Evolutionary conservation across 2,329 filamentous ascomycete species (phyloP).

Genomic region (Cladosporium sp.): DNA sequence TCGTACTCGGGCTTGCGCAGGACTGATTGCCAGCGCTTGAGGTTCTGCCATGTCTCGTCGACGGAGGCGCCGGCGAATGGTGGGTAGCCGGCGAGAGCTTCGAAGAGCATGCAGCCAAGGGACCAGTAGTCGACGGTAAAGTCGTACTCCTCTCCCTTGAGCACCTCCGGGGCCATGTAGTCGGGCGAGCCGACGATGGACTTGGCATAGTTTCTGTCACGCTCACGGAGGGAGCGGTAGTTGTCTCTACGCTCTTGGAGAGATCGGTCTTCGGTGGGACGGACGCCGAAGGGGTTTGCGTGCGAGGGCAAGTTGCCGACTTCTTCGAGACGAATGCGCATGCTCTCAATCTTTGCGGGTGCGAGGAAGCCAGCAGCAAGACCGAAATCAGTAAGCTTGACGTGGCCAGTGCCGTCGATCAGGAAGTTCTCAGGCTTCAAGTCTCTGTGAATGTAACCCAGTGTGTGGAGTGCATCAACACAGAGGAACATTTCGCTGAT

Average conservation of each 20-base stretch:
- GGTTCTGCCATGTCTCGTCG: conserved; percentile 97
- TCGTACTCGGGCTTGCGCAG: conserved; percentile 95
- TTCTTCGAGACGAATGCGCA: conserved; percentile 92
- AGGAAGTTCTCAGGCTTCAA: conserved; percentile 98
- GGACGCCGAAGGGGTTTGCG: conserved; percentile 75
- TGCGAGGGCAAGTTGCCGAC: conserved; percentile 68
- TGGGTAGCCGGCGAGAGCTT: conserved; percentile 92
- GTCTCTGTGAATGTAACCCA: conserved; percentile 97
- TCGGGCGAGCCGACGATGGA: conserved; percentile 97
- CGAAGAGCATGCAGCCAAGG: conserved; percentile 97
- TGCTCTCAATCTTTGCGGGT: conserved; percentile 94
- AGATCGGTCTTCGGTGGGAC: conserved; percentile 88
- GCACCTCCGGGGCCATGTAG: conserved; percentile 98
- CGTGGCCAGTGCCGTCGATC: conserved; percentile 91
- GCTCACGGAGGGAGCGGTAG: conserved; percentile 87
- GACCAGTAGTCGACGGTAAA: conserved; percentile 99
- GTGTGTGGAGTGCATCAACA: conserved; percentile 86
- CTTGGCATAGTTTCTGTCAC: conserved; percentile 96
- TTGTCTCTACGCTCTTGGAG: conserved; percentile 89
- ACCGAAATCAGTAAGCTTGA: conserved; percentile 97
- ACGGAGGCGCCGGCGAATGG: conserved; percentile 92
- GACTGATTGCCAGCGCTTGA: conserved; percentile 97
- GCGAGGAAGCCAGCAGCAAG: conserved; percentile 91
- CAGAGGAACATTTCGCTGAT: conserved; percentile 99
- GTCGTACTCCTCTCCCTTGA: conserved; percentile 95